Conservation (phyloP, 2,329 filamentous ascomycete genomes). For the Hypoxylon sp. region DNA sequence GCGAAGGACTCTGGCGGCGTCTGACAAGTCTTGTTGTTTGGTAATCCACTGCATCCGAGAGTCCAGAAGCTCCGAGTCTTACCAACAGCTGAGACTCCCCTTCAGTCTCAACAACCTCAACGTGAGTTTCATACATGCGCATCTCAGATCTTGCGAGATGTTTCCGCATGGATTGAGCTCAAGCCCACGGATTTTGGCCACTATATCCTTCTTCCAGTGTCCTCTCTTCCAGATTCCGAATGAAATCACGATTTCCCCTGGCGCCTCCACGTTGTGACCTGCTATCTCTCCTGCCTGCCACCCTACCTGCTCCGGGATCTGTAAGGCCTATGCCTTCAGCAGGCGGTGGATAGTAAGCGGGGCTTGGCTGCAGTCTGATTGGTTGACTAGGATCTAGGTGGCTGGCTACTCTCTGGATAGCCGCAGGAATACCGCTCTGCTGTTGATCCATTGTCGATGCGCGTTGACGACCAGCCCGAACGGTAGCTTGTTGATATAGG, state of each 20-base stretch:
- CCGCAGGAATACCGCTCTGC: conserved; percentile 90
- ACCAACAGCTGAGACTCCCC: conserved; percentile 28
- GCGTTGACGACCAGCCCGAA: conserved; percentile 85
- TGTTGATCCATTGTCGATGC: conserved; percentile 98
- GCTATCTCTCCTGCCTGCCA: conserved; percentile 80
- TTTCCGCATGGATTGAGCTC: conserved; percentile 54
- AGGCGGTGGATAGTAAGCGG: conserved; percentile 96
- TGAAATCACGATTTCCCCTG: conserved; percentile 85
- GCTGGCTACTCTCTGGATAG: conserved; percentile 94
- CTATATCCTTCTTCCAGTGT: conserved; percentile 93
- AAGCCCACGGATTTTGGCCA: conserved; percentile 76
- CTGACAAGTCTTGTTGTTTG: conserved; percentile 8
- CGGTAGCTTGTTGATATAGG: conserved; percentile 82
- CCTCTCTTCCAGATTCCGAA: conserved; percentile 92
- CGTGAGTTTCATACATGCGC: conserved; percentile 18
- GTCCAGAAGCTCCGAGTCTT: conserved; percentile 13
- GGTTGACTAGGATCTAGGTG: conserved; percentile 95
- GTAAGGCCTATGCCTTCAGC: conserved; percentile 82
- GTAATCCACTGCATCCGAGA: neutral
- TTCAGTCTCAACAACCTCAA: conserved; percentile 10
- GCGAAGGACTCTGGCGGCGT: conserved; percentile 7
- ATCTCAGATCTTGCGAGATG: conserved; percentile 20
- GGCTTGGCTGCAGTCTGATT: conserved; percentile 93
- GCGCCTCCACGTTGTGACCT: conserved; percentile 72
- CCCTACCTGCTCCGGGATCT: conserved; percentile 68